Base-by-base conservation (phyloP, 169 alveolate genomes). In the Plasmodium sp. region DNA sequence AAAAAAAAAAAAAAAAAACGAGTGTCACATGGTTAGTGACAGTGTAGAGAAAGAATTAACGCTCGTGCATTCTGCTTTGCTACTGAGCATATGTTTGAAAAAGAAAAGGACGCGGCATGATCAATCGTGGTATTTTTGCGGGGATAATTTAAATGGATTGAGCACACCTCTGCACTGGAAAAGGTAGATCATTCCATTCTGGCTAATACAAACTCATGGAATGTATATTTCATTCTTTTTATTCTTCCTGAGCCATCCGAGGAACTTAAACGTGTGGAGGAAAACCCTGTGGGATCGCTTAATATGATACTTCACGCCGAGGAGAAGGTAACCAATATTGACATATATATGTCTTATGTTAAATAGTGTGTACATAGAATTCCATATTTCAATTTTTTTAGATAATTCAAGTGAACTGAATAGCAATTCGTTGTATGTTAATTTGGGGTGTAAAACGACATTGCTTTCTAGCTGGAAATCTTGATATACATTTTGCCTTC, bases 331-430 rank as follows among this genome's bases (percentile, higher is more conserved):
- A 12, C 86, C 82, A 62, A 90, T 75, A 90, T 90, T 90, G 36
- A 90, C 43, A 80, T 90, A 90, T 90, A 90, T 27, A 79, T 90
- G 94, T 90, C 71, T 79, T 80, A 90, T 43, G 82, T 90, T 90
- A 72, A 90, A 90, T 90, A 90, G 43, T 9, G 88, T 90, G 7
- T 58, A 27, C 41, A 90, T 9, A 9, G 82, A 79, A n/a, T 31
- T n/a, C 83, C 77, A 62, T 6, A 14, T 9, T 33, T 90, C 91
- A 5, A 79, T 54, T 36, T 58, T 62, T 39, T 79, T 4, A 43
- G 88, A 34, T 16, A 90, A 62, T 31, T 79, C 56, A 27, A 80
- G 36, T 62, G 84, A 80, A 62, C 84, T 58, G 36, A 58, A 39
- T 58, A 56, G 39, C 5, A 90, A 90, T 80, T 90, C 94, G 51